Base-by-base conservation (phyloP, 1,284 basidiomycete species). In the Fomitopsis palustris region DNA sequence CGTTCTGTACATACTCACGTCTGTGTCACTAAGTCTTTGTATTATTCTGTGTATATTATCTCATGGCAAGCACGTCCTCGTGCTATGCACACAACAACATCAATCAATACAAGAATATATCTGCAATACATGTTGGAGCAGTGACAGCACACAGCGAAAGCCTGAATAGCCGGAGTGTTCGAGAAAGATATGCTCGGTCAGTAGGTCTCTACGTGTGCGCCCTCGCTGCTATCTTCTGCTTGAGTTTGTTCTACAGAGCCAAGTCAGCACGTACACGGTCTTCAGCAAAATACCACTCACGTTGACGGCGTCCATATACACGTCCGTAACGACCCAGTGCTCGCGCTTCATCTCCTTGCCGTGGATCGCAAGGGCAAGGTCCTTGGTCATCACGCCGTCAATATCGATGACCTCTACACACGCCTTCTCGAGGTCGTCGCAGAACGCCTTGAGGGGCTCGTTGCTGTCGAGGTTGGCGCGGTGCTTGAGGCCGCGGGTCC, bases 301-400 rank as follows among this genome's bases (percentile, higher is more conserved):
- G 67, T 90, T 90, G 52, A 96, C 93, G 59, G 88, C 85, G 75
- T 96, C 92, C 87, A 96, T 90, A 75, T 95, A 97, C 57, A 85
- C 91, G 72, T 91, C 85, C 2, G 95, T 98, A 37, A 93, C 79
- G 39, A 96, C 95, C 92, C 95, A 97, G 75, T 97, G 92, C 68
- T 95, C 92, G 66, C 94, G 81, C 78, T 87, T 86, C 90, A 96
- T 90, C 56, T 84, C 75, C 83, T 93, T 94, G 57, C 96, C 96
- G 72, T 98, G 90, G 72, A 98, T 98, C 14, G 95, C 90, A 35
- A 98, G 81, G 25, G 96, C 96, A 53, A 99, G 80, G 79, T 99
- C 96, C 83, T 96, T 96, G 60, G 96, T 98, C 95, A 98, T 98
- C 61, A 97, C 73, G 8, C 88, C 87, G 72, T 96, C 95, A 68